Conservation (phyloP, 2,329 filamentous ascomycete genomes). For the Didymella segeticola region DNA sequence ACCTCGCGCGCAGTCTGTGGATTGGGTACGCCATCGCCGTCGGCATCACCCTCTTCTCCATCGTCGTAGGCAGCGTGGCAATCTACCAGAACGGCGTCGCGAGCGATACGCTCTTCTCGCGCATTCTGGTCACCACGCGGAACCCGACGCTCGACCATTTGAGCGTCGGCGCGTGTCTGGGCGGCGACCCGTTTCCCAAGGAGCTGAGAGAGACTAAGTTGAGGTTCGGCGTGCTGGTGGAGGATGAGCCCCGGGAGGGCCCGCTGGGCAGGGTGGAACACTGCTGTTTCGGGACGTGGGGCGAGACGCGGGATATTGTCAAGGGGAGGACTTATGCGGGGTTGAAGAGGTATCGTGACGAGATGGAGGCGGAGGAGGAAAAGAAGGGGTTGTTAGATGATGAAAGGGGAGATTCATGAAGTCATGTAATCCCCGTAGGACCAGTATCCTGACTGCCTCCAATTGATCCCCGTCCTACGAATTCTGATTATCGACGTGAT, state of each 20-base stretch:
- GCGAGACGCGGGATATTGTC: conserved; percentile 48
- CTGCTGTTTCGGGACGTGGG: conserved; percentile 47
- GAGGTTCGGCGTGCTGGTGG: conserved; percentile 49
- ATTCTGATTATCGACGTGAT: no score
- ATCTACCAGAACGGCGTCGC: conserved; percentile 47
- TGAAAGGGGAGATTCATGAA: neutral
- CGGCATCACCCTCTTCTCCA: conserved; percentile 34
- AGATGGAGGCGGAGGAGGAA: neutral
- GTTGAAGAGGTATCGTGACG: conserved; percentile 23
- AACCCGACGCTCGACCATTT: conserved; percentile 49
- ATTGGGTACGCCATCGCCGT: conserved; percentile 48
- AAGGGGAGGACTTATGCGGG: conserved; percentile 49
- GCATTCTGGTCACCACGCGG: conserved; percentile 48
- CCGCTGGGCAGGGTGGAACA: conserved; percentile 46
- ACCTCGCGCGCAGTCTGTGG: conserved; percentile 43
- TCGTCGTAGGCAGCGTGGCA: conserved; percentile 41
- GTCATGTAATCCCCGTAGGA: no score
- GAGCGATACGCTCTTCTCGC: conserved; percentile 45
- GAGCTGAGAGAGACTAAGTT: conserved; percentile 48
- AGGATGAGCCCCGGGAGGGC: conserved; percentile 44
- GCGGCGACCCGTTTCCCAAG: conserved; percentile 50
- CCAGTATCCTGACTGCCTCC: no score
- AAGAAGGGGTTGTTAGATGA: conserved; percentile 8
- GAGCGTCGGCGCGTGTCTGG: conserved; percentile 50
- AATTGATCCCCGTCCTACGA: no score